A percentile compares a stretch with the other conserved stretches of the same genome.
These are phyloP conservation scores for Miscanthus lutarioriparius DNA, from an alignment of 176 grass and related monocot genomes.

Conservation along the genomic window DNA sequence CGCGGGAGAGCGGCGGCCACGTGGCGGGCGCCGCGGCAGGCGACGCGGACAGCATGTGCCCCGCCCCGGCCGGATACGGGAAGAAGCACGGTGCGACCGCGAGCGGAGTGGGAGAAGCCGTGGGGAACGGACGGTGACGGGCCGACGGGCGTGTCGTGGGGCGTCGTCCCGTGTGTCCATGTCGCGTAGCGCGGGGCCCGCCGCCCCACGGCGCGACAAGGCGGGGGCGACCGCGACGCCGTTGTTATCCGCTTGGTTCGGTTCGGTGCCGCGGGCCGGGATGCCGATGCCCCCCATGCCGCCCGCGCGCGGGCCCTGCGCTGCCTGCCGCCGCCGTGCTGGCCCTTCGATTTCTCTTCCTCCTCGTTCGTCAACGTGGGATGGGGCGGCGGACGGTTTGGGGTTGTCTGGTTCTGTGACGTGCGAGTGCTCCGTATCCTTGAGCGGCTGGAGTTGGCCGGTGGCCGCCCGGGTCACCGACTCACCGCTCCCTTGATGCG, in stretches of 20 bases:
- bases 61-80: background rate
- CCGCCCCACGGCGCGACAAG: background rate
- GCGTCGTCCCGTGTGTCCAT: background rate
- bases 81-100: no score
- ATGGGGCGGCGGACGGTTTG: background rate
- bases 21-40: background rate
- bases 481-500: background rate
- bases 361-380: background rate
- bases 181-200: background rate
- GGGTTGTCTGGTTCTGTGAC: background rate
- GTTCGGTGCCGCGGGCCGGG: background rate
- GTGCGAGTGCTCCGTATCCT: background rate
- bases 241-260: conserved; percentile 28
- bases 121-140: background rate
- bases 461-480: conserved; percentile 13
- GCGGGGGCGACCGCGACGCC: conserved; percentile 36
- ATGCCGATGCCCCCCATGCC: no score
- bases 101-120: background rate
- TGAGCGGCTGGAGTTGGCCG: conserved; percentile 38
- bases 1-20: conserved; percentile 35
- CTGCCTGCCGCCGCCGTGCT: background rate
- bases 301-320: background rate
- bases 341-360: background rate
- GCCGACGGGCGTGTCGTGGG: background rate
- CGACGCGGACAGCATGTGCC: background rate